phyloP scores from a whole-genome alignment of 2,329 filamentous ascomycete species.

The Zasmidium angulare region DNA sequence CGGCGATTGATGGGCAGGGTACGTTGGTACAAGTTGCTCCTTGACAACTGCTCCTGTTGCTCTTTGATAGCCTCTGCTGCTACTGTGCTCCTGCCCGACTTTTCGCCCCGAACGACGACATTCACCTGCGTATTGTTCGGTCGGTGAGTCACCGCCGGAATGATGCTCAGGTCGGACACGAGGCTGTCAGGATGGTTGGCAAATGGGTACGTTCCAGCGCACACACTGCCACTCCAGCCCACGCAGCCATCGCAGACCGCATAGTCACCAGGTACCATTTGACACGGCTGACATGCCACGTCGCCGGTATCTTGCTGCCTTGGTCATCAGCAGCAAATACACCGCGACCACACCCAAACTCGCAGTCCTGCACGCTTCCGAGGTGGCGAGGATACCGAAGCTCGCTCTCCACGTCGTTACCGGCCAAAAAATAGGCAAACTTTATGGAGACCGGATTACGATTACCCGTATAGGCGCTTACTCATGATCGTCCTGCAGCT shows the following conservation, averaged over 20 bases:
- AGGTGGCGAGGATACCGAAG: background rate
- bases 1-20: conserved; percentile 1
- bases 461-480: background rate
- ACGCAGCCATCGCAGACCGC: background rate
- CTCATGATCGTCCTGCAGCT: background rate
- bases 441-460: background rate
- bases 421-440: background rate
- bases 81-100: background rate
- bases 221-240: background rate
- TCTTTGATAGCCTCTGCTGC: conserved; percentile 2
- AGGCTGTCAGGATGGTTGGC: background rate
- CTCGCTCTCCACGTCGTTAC: background rate
- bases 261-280: background rate
- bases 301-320: background rate
- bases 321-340: background rate
- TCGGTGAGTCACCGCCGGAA: conserved; percentile 6
- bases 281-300: conserved; percentile 2
- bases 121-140: conserved; percentile 1
- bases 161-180: too few species aligned
- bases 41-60: too few species aligned
- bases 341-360: too few species aligned
- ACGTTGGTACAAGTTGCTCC: background rate
- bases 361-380: background rate
- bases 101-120: background rate
- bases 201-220: background rate